A percentile compares a stretch with the other conserved stretches of the same genome.
phyloP scores from a whole-genome alignment of 306 rosid genomes.

The Fragaria nilgerrensis region DNA sequence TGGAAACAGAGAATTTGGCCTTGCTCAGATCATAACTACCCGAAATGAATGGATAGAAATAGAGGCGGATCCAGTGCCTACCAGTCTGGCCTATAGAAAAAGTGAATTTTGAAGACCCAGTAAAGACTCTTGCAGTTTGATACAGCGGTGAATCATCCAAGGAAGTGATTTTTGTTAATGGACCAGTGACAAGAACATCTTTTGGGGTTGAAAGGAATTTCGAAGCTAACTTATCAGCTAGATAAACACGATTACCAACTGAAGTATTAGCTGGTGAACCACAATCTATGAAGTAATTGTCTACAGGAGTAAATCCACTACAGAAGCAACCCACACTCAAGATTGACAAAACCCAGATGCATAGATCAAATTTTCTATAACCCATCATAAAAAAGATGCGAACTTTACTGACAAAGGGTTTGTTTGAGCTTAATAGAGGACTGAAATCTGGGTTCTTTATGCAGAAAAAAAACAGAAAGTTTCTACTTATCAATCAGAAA shows the following conservation, averaged over 20 bases:
- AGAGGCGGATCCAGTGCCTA: slow-evolving; percentile 92
- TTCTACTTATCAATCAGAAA: not conserved
- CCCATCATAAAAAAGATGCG: slow-evolving; percentile 36
- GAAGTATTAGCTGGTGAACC: slow-evolving; percentile 49
- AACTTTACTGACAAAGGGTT: slow-evolving; percentile 6
- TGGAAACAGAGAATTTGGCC: slow-evolving; percentile 57
- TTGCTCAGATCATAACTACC: slow-evolving; percentile 42
- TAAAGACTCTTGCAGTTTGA: slow-evolving; percentile 71
- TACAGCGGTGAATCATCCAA: slow-evolving; percentile 47
- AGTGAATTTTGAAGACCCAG: slow-evolving; percentile 57
- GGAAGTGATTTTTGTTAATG: slow-evolving; percentile 35
- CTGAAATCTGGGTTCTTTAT: slow-evolving; percentile 19
- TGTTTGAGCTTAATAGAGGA: not conserved
- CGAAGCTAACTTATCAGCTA: slow-evolving; percentile 53
- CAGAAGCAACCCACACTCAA: slow-evolving; percentile 45
- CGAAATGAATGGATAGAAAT: slow-evolving; percentile 60
- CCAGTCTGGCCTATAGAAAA: slow-evolving; percentile 54
- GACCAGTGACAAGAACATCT: slow-evolving; percentile 51
- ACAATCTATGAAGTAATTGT: slow-evolving; percentile 82
- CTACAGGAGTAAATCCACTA: slow-evolving; percentile 51
- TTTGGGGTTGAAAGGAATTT: slow-evolving; percentile 57
- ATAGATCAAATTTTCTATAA: slow-evolving; percentile 34
- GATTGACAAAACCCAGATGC: slow-evolving; percentile 41
- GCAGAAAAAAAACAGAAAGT: slow-evolving; percentile 10
- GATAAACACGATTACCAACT: slow-evolving; percentile 53